A percentile compares a stretch with the other conserved stretches of the same genome.
Evolutionary conservation across 2,329 filamentous ascomycete genomes (phyloP).

Genomic region (Cyphellophora attinorum): DNA sequence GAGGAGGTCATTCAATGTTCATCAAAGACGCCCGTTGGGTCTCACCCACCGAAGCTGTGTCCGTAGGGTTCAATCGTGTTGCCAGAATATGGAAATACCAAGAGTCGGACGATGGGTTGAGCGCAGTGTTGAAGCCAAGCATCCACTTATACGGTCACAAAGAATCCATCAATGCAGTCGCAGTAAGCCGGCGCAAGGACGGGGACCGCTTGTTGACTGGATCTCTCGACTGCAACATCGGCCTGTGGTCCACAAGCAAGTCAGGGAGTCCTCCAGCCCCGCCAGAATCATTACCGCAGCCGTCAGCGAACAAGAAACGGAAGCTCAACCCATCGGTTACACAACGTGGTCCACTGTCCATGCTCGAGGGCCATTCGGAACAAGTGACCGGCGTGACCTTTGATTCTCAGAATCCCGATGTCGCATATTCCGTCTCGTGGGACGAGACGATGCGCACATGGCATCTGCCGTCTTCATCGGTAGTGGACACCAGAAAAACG

Average conservation of each 20-base stretch:
- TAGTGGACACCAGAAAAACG: slow-evolving; percentile 75
- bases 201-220: slow-evolving; percentile 75
- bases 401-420: slow-evolving; percentile 72
- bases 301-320: slow-evolving; percentile 61
- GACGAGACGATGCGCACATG: slow-evolving; percentile 88
- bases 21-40: slow-evolving; percentile 80
- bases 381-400: slow-evolving; percentile 75
- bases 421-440: slow-evolving; percentile 83
- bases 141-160: slow-evolving; percentile 79
- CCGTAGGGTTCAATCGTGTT: slow-evolving; percentile 73
- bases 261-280: slow-evolving; percentile 66
- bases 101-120: slow-evolving; percentile 52
- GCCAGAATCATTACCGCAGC: slow-evolving; percentile 53
- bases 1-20: slow-evolving; percentile 65
- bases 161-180: slow-evolving; percentile 62
- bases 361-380: slow-evolving; percentile 62
- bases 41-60: slow-evolving; percentile 67
- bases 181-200: slow-evolving; percentile 52
- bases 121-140: slow-evolving; percentile 57
- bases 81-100: slow-evolving; percentile 84
- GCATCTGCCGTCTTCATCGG: slow-evolving; percentile 70
- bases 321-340: slow-evolving; percentile 53
- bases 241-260: slow-evolving; percentile 81
- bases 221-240: slow-evolving; percentile 71
- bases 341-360: slow-evolving; percentile 68